Percentiles rank a stretch among this genome's conserved stretches.
phyloP scores from a whole-genome alignment of 1,284 basidiomycete genomes.

The Microbotryomycetes sp. region DNA sequence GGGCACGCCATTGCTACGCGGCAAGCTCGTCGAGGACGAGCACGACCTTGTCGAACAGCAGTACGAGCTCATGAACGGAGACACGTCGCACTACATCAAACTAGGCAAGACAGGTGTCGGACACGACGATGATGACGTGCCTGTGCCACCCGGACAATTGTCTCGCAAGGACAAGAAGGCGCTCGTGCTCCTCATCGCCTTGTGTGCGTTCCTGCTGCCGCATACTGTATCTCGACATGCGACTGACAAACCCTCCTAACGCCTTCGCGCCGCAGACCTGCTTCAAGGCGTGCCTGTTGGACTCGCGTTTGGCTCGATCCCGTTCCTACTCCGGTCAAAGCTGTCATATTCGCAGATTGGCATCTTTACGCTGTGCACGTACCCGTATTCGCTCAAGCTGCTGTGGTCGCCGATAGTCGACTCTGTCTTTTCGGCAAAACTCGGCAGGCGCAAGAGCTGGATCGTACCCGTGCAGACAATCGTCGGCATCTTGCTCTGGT shows the following conservation, averaged over 20 bases:
- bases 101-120: neutral
- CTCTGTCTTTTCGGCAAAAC: conserved; percentile 67
- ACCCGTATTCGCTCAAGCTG: conserved; percentile 95
- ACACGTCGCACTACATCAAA: neutral
- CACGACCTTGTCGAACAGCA: conserved; percentile 19
- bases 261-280: conserved; percentile 57
- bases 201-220: conserved; percentile 58
- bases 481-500: conserved; percentile 80
- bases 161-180: conserved; percentile 60
- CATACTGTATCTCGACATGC: neutral
- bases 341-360: conserved; percentile 95
- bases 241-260: neutral
- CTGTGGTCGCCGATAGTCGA: conserved; percentile 98
- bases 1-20: neutral
- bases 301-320: conserved; percentile 69
- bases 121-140: conserved; percentile 1
- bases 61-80: too few relatives aligned
- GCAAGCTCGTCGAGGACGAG: conserved; percentile 15
- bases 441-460: conserved; percentile 95
- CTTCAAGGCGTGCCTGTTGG: conserved; percentile 94
- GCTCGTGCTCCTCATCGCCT: conserved; percentile 74
- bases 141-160: neutral
- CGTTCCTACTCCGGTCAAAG: conserved; percentile 90
- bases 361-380: conserved; percentile 85
- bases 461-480: conserved; percentile 94